Conservation (phyloP, 768 basidiomycete genomes). For the Phanerochaete sordida region DNA sequence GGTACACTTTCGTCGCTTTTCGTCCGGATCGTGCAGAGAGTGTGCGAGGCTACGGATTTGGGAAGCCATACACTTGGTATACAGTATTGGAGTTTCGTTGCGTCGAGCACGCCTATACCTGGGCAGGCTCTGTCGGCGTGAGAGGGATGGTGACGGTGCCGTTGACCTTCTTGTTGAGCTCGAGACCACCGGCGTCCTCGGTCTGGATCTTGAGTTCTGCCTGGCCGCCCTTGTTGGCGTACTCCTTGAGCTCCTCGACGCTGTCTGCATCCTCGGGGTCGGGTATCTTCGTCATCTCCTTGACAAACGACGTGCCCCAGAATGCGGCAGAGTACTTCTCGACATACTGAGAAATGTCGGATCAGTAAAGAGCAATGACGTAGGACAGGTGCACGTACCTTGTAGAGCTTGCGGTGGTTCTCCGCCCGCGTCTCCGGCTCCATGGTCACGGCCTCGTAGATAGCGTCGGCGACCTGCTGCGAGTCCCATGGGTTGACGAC, state of each 20-base stretch:
- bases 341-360: conserved; percentile 52
- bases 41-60: neutral
- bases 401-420: conserved; percentile 94
- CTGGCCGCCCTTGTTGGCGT: conserved; percentile 14
- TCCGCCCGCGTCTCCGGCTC: conserved; percentile 75
- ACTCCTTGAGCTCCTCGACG: conserved; percentile 20
- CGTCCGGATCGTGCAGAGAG: neutral
- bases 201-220: conserved; percentile 25
- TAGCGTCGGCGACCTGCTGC: conserved; percentile 97
- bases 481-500: conserved; percentile 99
- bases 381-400: conserved; percentile 35
- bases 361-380: neutral
- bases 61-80: neutral
- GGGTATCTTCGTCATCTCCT: conserved; percentile 67
- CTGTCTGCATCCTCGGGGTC: conserved; percentile 10
- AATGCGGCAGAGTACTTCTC: conserved; percentile 91
- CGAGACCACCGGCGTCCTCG: conserved; percentile 22
- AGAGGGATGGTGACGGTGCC: conserved; percentile 20
- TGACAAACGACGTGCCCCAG: conserved; percentile 90
- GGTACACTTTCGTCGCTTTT: neutral
- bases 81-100: neutral
- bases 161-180: conserved; percentile 12
- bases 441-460: conserved; percentile 93
- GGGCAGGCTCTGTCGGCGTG: conserved; percentile 19
- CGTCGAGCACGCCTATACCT: neutral